Conservation (phyloP, 2,329 filamentous ascomycete species). For the Zasmidium citrigriseum region DNA sequence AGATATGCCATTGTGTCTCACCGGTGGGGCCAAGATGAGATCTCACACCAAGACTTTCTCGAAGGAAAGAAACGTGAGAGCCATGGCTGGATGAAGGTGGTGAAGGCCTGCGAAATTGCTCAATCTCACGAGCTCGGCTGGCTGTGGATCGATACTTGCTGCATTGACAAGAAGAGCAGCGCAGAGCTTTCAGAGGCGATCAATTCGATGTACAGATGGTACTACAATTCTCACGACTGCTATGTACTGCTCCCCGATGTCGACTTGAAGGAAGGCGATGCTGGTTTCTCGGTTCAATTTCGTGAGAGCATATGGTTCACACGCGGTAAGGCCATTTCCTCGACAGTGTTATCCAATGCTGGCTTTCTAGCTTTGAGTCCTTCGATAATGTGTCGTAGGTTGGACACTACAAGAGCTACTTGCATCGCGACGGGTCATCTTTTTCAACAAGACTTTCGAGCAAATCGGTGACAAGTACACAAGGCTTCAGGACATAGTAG, state of each 20-base stretch:
- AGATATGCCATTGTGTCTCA: slow-evolving; percentile 7
- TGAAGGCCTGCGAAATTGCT: slow-evolving; percentile 6
- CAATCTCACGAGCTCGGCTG: not conserved
- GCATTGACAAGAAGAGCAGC: slow-evolving; percentile 22
- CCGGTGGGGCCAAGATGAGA: slow-evolving; percentile 7
- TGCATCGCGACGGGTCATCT: not conserved
- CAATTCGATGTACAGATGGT: slow-evolving; percentile 25
- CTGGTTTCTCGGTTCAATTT: slow-evolving; percentile 1
- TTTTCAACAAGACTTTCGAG: slow-evolving; percentile 3
- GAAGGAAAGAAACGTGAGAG: not conserved
- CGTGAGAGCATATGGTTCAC: slow-evolving; percentile 5
- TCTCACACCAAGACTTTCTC: not conserved
- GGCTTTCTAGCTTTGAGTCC: not conserved
- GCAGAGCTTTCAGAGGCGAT: slow-evolving; percentile 22
- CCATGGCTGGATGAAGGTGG: slow-evolving; percentile 6
- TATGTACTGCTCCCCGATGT: slow-evolving; percentile 11
- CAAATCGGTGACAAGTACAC: slow-evolving; percentile 6
- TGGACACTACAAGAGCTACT: slow-evolving; percentile 6
- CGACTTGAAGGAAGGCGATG: not conserved
- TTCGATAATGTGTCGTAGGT: too few species aligned
- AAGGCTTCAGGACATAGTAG: not conserved
- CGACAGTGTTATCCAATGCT: not conserved
- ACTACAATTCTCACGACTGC: slow-evolving; percentile 12
- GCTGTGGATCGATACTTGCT: slow-evolving; percentile 26
- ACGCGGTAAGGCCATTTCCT: not conserved